phyloP scores from a whole-genome alignment of 1,284 basidiomycete genomes.

The Coniferiporia weirii region DNA sequence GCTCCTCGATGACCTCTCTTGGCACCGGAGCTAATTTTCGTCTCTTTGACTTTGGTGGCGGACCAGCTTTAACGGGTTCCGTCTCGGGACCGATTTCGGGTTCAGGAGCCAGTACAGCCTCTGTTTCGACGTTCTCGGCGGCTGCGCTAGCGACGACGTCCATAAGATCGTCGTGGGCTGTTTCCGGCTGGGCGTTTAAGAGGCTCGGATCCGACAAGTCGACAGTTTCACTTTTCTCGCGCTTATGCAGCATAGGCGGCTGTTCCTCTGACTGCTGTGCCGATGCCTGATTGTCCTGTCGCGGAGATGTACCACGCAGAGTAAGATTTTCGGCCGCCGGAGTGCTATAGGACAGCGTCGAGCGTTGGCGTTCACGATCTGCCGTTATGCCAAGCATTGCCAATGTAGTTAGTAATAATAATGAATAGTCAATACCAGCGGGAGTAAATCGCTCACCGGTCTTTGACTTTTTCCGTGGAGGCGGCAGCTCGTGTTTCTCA shows the following conservation, averaged over 20 bases:
- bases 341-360: conserved; percentile 47
- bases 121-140: not conserved
- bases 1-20: conserved; percentile 55
- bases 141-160: not conserved
- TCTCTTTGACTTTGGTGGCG: conserved; percentile 24
- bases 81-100: conserved; percentile 1
- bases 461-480: conserved; percentile 46
- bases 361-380: conserved; percentile 36
- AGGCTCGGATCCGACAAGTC: conserved; percentile 10
- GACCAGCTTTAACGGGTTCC: not conserved
- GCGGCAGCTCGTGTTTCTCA: conserved; percentile 37
- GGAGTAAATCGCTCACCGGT: conserved; percentile 35
- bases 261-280: not conserved
- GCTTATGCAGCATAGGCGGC: conserved; percentile 7
- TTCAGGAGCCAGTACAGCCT: not conserved
- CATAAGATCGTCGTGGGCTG: not conserved
- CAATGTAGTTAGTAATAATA: too few species aligned
- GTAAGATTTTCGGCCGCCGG: conserved; percentile 46
- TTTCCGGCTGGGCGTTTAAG: not conserved
- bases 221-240: conserved; percentile 15
- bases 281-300: not conserved
- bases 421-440: too few species aligned
- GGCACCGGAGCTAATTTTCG: conserved; percentile 30
- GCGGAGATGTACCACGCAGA: conserved; percentile 20
- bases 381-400: not conserved